Conservation (phyloP, 1,139 yeast genomes). For the Candida pseudoviswanathii region DNA sequence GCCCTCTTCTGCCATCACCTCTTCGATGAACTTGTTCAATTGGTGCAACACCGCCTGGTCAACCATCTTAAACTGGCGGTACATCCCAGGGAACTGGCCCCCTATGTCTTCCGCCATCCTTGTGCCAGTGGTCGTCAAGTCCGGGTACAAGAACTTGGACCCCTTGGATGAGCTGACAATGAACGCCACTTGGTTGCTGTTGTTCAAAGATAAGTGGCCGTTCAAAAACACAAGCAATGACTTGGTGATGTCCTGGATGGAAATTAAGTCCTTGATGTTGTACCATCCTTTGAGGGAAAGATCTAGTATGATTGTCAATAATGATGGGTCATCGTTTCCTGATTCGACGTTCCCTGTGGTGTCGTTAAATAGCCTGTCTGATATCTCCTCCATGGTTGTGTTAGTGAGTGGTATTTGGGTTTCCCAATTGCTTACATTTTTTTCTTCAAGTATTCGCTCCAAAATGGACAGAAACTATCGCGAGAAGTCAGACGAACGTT, state of each 20-base stretch:
- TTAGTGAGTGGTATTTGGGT: background rate
- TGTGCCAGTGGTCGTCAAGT: conserved; percentile 12
- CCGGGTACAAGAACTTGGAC: conserved; percentile 74
- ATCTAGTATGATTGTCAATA: conserved; percentile 78
- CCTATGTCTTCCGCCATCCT: conserved; percentile 27
- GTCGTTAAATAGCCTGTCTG: conserved; percentile 65
- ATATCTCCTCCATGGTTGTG: conserved; percentile 70
- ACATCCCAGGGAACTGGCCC: conserved; percentile 50
- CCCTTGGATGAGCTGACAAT: conserved; percentile 77
- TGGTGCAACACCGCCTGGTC: conserved; percentile 77
- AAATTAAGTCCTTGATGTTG: conserved; percentile 43
- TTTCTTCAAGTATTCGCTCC: background rate
- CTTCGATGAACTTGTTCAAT: conserved; percentile 50
- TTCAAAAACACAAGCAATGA: conserved; percentile 72
- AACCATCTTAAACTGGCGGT: conserved; percentile 80
- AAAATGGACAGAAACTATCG: background rate
- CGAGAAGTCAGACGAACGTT: too few species aligned
- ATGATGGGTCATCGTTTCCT: conserved; percentile 69
- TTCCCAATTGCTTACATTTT: background rate
- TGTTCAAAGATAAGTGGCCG: conserved; percentile 84
- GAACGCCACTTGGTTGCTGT: conserved; percentile 82
- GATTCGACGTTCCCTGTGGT: conserved; percentile 30
- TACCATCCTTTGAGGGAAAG: conserved; percentile 81
- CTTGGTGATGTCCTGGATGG: conserved; percentile 58
- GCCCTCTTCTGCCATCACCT: conserved; percentile 14